Evolutionary conservation across 2,329 filamentous ascomycete species (phyloP), one percentile per base, ranked within the genome.

Genomic region (Neocatenulostroma microsporum): DNA sequence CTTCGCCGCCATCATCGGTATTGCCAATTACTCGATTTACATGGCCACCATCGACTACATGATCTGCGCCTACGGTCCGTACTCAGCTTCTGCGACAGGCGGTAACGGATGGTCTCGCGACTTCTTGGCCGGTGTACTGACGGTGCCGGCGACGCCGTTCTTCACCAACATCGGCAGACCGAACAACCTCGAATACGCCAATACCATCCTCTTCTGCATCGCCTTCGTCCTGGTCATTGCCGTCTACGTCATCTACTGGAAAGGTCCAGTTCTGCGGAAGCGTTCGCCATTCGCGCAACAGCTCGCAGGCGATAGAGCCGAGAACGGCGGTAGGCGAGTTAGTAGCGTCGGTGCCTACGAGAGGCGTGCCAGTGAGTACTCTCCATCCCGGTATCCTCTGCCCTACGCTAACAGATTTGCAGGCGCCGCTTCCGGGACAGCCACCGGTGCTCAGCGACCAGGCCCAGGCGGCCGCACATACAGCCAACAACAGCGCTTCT

Each of bases 21-120:
- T 86, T 32, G 82, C 81, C 39, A 86, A 87, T 52, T 61, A 61
- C 38, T 37, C 55, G 18, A 47, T 46, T 40, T 84, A 84, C 62
- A 82, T 83, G 76, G 78, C 80, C 1, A 83, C 80, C 1, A 82
- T 84, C 45, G 79, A 86, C 58, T 86, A 86, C 62, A 84, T 84
- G 74, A 74, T 84, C 23, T 79, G 76, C 47, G 78, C 80, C 1
- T 82, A 85, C 50, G 82, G 82, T 0, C 77, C 78, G 0, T 86
- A 85, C 56, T 78, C 80, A 1, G 80, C 82, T 1, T 84, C 80
- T 0, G 82, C 82, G 1, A 85, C 82, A 0, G 82, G 82, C 30
- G 82, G 82, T 21, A 86, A 86, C 46, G 82, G 82, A 1, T 84
- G 81, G 64, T 70, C 81, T 2, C 72, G 82, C 48, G 82, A 87